phyloP scores from a whole-genome alignment of 139 green algal genomes.

The Chlamydomonas incerta region DNA sequence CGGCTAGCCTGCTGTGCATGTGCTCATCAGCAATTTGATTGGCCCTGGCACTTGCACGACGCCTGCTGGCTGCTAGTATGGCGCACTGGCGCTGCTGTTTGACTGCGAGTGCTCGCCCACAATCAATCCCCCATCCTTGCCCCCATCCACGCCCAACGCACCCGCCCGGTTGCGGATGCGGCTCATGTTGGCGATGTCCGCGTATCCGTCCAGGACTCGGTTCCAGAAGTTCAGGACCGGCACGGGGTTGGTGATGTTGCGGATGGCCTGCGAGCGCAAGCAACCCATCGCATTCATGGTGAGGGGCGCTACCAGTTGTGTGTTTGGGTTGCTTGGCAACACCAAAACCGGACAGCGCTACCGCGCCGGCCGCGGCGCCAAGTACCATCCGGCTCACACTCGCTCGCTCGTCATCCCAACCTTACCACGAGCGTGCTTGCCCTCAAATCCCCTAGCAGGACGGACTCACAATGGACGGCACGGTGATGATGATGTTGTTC shows the following conservation, averaged over 20 bases:
- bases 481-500: background rate
- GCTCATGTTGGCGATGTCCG: background rate
- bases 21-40: no score
- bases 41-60: no score
- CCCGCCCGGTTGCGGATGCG: background rate
- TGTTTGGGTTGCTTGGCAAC: no score
- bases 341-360: background rate
- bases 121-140: no score
- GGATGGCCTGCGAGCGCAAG: conserved; percentile 3
- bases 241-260: background rate
- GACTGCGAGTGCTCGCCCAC: no score
- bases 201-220: background rate
- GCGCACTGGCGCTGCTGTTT: no score
- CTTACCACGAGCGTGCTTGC: no score
- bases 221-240: conserved; percentile 1
- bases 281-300: no score
- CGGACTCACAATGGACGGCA: background rate
- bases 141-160: background rate
- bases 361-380: no score
- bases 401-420: background rate
- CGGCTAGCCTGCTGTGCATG: no score
- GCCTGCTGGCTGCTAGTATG: no score
- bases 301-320: background rate
- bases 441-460: no score
- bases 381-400: background rate